Percentiles rank a stretch among this genome's conserved stretches.
These are phyloP conservation scores for Thielaviopsis ethacetica DNA, from an alignment of 2,329 filamentous ascomycete species.

Conservation along the genomic window DNA sequence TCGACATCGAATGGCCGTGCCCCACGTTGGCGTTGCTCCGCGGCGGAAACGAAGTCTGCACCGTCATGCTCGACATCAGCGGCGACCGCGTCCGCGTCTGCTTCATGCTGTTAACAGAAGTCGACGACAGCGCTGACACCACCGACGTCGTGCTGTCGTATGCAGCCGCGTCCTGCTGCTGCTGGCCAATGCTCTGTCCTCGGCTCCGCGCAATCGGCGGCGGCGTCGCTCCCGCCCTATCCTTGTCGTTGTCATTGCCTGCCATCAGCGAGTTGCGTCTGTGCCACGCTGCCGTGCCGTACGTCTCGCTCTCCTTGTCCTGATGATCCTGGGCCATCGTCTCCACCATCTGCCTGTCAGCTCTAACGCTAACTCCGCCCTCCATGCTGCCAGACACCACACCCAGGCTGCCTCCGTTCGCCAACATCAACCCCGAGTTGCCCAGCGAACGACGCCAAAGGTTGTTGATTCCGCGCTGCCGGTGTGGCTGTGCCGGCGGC, in stretches of 20 bases:
- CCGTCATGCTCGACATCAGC: conserved; percentile 2
- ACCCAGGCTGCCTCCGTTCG: conserved; percentile 13
- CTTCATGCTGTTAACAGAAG: neutral
- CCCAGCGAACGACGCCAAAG: conserved; percentile 35
- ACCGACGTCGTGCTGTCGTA: neutral
- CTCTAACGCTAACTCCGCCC: conserved; percentile 5
- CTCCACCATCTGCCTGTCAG: conserved; percentile 4
- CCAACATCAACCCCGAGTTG: conserved; percentile 14
- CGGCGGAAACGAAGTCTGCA: conserved; percentile 5
- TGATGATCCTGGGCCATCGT: conserved; percentile 10
- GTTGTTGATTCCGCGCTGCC: conserved; percentile 27
- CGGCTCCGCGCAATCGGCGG: conserved; percentile 37
- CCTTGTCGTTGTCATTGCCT: conserved; percentile 25
- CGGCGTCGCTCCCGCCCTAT: conserved; percentile 34
- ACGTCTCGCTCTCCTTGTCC: conserved; percentile 14
- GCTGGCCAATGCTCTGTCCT: conserved; percentile 9
- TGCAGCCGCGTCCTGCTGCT: neutral
- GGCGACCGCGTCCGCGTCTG: conserved; percentile 1
- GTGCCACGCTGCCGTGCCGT: conserved; percentile 26
- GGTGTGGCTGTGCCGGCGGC: conserved; percentile 10
- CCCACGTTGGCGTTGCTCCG: neutral
- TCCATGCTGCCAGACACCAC: conserved; percentile 6
- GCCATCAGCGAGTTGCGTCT: conserved; percentile 17
- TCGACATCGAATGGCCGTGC: conserved; percentile 3
- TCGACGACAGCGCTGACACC: neutral